These are phyloP conservation scores for Penicillium canescens DNA, from an alignment of 495 filamentous ascomycete species.

Conservation along the genomic window DNA sequence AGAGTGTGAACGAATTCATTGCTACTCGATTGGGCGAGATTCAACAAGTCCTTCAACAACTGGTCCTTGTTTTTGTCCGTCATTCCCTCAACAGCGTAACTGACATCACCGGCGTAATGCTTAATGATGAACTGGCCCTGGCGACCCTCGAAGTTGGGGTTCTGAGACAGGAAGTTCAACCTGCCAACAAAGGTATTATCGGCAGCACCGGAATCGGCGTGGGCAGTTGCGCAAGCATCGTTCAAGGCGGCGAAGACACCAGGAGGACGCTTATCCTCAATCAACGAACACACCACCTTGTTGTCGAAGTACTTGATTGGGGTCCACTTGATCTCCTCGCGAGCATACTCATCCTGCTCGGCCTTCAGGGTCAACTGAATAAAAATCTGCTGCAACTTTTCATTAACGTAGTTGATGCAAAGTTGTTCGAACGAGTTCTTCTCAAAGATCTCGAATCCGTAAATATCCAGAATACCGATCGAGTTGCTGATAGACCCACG, in stretches of 20 bases:
- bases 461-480: constrained; percentile 98
- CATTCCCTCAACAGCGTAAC: constrained; percentile 93
- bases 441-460: constrained; percentile 99
- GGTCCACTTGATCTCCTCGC: constrained; percentile 97
- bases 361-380: constrained; percentile 96
- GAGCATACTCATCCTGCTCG: constrained; percentile 96
- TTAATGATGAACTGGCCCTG: constrained; percentile 98
- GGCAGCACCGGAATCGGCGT: constrained; percentile 90
- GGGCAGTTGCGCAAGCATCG: constrained; percentile 94
- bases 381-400: constrained; percentile 99
- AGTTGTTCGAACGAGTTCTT: constrained; percentile 99
- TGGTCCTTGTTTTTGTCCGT: constrained; percentile 99
- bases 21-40: constrained; percentile 77
- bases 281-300: constrained; percentile 96
- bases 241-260: constrained; percentile 96
- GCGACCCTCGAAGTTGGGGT: constrained; percentile 87
- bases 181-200: constrained; percentile 94
- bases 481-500: constrained; percentile 73
- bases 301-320: constrained; percentile 99
- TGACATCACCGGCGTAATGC: constrained; percentile 98
- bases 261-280: constrained; percentile 87
- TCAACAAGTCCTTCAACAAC: constrained; percentile 89
- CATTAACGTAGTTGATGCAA: constrained; percentile 99
- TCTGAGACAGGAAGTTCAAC: constrained; percentile 81
- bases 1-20: constrained; percentile 84